Percentiles rank a stretch among this genome's conserved stretches.
phyloP scores from a whole-genome alignment of 345 rosid species.

The Dovyalis caffra region DNA sequence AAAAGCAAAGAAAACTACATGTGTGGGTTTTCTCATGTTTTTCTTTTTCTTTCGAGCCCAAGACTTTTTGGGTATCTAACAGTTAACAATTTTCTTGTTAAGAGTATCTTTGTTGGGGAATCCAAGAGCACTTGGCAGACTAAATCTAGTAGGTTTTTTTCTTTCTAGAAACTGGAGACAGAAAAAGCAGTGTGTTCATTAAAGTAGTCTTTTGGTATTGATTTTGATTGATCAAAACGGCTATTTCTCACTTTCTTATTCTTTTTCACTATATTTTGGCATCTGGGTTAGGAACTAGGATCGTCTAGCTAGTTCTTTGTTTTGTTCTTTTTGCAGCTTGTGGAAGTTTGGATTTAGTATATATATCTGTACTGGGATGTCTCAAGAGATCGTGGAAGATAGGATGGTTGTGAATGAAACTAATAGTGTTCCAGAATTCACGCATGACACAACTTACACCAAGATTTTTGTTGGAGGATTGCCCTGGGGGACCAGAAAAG shows the following conservation, averaged over 20 bases:
- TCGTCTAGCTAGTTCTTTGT: neutral
- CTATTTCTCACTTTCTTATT: neutral
- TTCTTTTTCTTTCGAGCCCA: neutral
- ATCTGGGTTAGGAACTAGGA: neutral
- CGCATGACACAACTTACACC: slow-evolving; percentile 23
- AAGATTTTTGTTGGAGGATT: slow-evolving; percentile 50
- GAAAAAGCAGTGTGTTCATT: neutral
- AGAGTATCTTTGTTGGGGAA: neutral
- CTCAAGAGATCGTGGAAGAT: neutral
- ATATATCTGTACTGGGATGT: neutral
- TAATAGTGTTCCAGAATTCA: neutral
- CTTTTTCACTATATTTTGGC: neutral
- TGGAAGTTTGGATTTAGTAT: neutral
- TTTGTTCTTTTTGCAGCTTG: neutral
- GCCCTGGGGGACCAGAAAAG: slow-evolving; percentile 42
- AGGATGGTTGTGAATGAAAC: neutral
- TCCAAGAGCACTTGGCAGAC: neutral
- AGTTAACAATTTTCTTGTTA: neutral
- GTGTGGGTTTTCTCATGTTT: neutral
- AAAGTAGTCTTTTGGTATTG: neutral
- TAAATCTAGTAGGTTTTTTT: neutral
- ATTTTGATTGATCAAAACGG: neutral
- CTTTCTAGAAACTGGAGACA: neutral
- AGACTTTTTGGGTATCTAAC: neutral
- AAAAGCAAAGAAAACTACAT: neutral